Conservation (phyloP, 1,284 basidiomycete species). For the Chalciporus sp. region DNA sequence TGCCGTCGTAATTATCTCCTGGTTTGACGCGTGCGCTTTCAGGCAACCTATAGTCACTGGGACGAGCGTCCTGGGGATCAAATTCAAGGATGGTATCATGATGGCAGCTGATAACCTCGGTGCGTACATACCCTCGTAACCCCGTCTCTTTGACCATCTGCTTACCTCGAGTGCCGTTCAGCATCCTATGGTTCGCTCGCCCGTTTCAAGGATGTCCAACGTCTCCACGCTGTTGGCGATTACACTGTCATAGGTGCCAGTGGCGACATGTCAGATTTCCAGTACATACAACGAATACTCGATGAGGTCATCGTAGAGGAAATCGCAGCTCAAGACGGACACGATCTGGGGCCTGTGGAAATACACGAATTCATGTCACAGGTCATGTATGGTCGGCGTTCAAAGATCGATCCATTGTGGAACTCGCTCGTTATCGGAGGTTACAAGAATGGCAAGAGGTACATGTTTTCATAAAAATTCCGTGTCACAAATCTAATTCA, state of each 20-base stretch:
- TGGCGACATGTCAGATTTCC: slow-evolving; percentile 98
- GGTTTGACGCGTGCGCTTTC: slow-evolving; percentile 1
- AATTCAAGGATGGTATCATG: slow-evolving; percentile 97
- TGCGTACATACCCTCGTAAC: slow-evolving; percentile 35
- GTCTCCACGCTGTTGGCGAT: slow-evolving; percentile 83
- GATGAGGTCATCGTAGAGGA: slow-evolving; percentile 80
- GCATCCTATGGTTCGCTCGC: slow-evolving; percentile 98
- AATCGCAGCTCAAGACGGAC: slow-evolving; percentile 79
- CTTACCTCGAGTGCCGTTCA: slow-evolving; percentile 34
- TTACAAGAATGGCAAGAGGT: slow-evolving; percentile 80
- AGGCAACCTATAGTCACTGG: slow-evolving; percentile 97
- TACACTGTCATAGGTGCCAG: slow-evolving; percentile 90
- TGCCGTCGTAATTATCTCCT: neutral
- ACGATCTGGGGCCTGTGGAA: slow-evolving; percentile 84
- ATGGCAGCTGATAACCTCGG: slow-evolving; percentile 98
- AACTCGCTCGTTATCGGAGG: slow-evolving; percentile 96
- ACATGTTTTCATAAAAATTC: too few species aligned
- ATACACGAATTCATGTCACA: slow-evolving; percentile 93
- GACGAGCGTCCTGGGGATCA: slow-evolving; percentile 92
- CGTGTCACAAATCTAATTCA: neutral
- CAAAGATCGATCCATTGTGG: slow-evolving; percentile 94
- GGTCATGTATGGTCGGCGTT: slow-evolving; percentile 89
- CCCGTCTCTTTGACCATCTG: neutral
- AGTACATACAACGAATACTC: slow-evolving; percentile 84
- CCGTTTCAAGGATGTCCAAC: slow-evolving; percentile 93